A percentile compares a stretch with the other conserved stretches of the same genome.
Evolutionary conservation across 164 flowering plant species (phyloP).

Genomic region (Paratinospora sagittata): DNA sequence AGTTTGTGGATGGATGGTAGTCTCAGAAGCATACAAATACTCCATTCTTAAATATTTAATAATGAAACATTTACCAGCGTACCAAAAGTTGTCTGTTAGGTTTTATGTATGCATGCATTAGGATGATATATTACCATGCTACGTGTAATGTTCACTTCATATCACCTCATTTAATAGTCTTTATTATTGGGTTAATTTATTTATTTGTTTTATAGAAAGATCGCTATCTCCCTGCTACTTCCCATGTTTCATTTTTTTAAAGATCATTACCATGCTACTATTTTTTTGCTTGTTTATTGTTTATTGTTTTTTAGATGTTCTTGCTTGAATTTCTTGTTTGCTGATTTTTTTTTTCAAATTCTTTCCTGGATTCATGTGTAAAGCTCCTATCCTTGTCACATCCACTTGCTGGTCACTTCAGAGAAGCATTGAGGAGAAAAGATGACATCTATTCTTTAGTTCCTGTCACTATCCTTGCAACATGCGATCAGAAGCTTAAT

Average conservation of each 20-base stretch:
- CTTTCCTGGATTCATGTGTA: slow-evolving; percentile 14
- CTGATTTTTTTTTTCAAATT: neutral
- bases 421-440: slow-evolving; percentile 56
- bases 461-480: slow-evolving; percentile 60
- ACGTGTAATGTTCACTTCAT: neutral
- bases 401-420: slow-evolving; percentile 77
- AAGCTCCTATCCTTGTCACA: slow-evolving; percentile 60
- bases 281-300: too few relatives aligned
- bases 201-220: too few relatives aligned
- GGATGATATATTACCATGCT: too few relatives aligned
- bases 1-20: too few relatives aligned
- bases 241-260: neutral
- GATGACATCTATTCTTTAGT: slow-evolving; percentile 41
- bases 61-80: too few relatives aligned
- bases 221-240: neutral
- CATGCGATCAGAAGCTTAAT: slow-evolving; percentile 50
- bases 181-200: neutral
- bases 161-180: neutral
- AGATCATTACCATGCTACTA: neutral
- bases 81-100: too few relatives aligned
- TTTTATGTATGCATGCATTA: too few relatives aligned
- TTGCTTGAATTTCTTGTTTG: neutral
- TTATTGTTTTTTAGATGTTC: too few relatives aligned
- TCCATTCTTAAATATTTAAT: too few relatives aligned
- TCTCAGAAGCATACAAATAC: too few relatives aligned